Conservation (phyloP, 345 rosid species). For the Murraya paniculata region DNA sequence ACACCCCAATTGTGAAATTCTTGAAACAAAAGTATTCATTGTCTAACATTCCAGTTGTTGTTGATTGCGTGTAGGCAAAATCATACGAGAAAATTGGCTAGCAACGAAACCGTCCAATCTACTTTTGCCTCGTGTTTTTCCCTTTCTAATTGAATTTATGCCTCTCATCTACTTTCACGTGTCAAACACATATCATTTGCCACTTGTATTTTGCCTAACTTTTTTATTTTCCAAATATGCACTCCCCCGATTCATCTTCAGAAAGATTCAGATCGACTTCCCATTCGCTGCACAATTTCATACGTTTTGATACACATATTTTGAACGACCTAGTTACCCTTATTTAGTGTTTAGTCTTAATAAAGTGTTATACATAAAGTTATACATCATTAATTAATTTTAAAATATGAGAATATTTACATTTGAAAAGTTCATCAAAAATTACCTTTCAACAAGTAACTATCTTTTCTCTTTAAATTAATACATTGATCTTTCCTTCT, state of each 20-base stretch:
- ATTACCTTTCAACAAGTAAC: no score
- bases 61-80: conserved; percentile 52
- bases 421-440: no score
- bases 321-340: no score
- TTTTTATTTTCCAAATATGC: not conserved
- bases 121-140: conserved; percentile 9
- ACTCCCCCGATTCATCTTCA: not conserved
- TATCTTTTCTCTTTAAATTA: no score
- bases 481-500: no score
- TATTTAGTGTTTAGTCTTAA: no score
- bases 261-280: no score
- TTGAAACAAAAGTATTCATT: not conserved
- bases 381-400: no score
- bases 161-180: not conserved
- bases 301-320: no score
- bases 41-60: conserved; percentile 24
- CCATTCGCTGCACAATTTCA: not conserved
- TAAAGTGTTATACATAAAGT: no score
- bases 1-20: not conserved
- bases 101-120: conserved; percentile 37
- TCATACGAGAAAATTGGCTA: conserved; percentile 24
- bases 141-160: conserved; percentile 2
- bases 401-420: no score
- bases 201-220: conserved; percentile 21
- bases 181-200: not conserved